phyloP scores from a whole-genome alignment of 1,284 basidiomycete genomes.

The Austropuccinia psidii region DNA sequence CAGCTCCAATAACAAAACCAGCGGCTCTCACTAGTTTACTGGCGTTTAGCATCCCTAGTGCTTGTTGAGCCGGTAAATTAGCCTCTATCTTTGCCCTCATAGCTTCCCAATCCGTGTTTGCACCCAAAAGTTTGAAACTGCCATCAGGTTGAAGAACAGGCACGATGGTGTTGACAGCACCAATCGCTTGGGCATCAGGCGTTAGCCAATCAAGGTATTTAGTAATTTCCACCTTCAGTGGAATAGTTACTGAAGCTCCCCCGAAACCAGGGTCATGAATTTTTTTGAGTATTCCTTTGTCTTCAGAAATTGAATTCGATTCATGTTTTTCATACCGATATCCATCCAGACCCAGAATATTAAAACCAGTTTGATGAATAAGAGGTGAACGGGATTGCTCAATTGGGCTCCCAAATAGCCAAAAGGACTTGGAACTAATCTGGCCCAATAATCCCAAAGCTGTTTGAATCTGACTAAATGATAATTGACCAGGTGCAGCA shows the following conservation, averaged over 20 bases:
- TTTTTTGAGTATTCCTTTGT: slow-evolving; percentile 59
- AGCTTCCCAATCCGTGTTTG: slow-evolving; percentile 89
- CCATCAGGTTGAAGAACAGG: slow-evolving; percentile 53
- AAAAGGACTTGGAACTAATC: slow-evolving; percentile 64
- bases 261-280: slow-evolving; percentile 70
- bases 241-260: slow-evolving; percentile 91
- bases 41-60: slow-evolving; percentile 46
- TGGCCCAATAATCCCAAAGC: slow-evolving; percentile 74
- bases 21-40: slow-evolving; percentile 49
- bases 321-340: slow-evolving; percentile 64
- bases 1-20: slow-evolving; percentile 78
- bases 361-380: slow-evolving; percentile 84
- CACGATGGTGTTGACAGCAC: slow-evolving; percentile 86
- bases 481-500: slow-evolving; percentile 87
- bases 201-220: slow-evolving; percentile 67
- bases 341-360: slow-evolving; percentile 65
- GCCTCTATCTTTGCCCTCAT: slow-evolving; percentile 57
- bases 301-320: slow-evolving; percentile 55
- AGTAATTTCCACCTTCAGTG: slow-evolving; percentile 80
- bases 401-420: slow-evolving; percentile 83
- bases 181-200: slow-evolving; percentile 69
- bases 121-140: slow-evolving; percentile 60
- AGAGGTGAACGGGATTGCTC: slow-evolving; percentile 81
- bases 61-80: slow-evolving; percentile 37
- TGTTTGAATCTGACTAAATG: slow-evolving; percentile 73